Percentiles rank a stretch among this genome's conserved stretches.
Conservation (phyloP, 805 yeast species). For the Candida chauliodis region DNA sequence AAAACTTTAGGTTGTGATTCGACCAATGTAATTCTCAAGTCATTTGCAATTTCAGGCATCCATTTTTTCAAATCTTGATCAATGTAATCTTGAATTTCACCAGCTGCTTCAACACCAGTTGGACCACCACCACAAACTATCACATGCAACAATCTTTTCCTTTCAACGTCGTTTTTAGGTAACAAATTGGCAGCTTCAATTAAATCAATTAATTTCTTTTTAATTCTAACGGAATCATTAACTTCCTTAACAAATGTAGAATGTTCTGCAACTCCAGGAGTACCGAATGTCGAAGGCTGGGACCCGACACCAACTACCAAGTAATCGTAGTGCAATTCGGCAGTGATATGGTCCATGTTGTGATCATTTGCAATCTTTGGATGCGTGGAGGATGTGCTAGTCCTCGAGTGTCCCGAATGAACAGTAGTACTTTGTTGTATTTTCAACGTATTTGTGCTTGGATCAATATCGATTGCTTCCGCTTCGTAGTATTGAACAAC, state of each 20-base stretch:
- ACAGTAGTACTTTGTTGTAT: conserved; percentile 59
- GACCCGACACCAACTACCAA: conserved; percentile 94
- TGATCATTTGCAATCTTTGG: conserved; percentile 38
- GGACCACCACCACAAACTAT: conserved; percentile 99
- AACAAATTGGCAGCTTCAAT: conserved; percentile 84
- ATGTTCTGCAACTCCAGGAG: conserved; percentile 87
- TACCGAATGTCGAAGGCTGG: conserved; percentile 89
- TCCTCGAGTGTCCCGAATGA: conserved; percentile 52
- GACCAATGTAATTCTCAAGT: conserved; percentile 77
- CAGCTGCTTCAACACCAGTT: conserved; percentile 97
- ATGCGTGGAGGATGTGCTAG: conserved; percentile 41
- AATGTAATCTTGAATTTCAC: conserved; percentile 90
- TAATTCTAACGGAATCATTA: conserved; percentile 79
- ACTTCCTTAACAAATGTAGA: conserved; percentile 89
- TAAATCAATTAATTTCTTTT: conserved; percentile 77
- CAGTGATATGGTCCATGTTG: conserved; percentile 39
- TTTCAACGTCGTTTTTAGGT: conserved; percentile 70
- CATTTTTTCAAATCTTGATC: conserved; percentile 86
- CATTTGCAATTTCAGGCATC: conserved; percentile 82
- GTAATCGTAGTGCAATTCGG: conserved; percentile 66
- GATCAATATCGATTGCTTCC: conserved; percentile 81
- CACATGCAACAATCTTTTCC: conserved; percentile 78
- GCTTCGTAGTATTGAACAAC: conserved; percentile 85
- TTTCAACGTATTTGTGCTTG: conserved; percentile 58
- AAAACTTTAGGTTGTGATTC: conserved; percentile 91